A percentile compares a stretch with the other conserved stretches of the same genome.
Evolutionary conservation across 768 basidiomycete genomes (phyloP).

Genomic region (Termitomyces heimii): DNA sequence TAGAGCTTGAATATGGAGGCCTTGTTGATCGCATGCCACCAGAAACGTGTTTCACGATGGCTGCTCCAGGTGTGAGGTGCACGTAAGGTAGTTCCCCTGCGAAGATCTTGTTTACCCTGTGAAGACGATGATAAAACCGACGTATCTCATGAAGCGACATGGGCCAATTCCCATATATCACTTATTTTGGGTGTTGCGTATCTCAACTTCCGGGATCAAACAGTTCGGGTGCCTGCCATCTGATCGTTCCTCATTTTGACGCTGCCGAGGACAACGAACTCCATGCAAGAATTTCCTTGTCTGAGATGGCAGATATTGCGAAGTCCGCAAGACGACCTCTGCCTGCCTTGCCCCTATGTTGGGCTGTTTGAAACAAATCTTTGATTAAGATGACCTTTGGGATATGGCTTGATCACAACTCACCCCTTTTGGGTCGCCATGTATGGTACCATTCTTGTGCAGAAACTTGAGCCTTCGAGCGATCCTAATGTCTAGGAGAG

Average conservation of each 20-base stretch:
- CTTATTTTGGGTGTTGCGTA: not conserved
- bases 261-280: not conserved
- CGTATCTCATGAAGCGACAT: not conserved
- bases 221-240: constrained; percentile 7
- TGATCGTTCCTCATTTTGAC: not conserved
- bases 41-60: not conserved
- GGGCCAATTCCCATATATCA: not conserved
- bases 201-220: not conserved
- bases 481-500: no score
- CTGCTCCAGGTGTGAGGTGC: not conserved
- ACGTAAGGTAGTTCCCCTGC: not conserved
- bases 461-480: not conserved
- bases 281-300: constrained; percentile 1
- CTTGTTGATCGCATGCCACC: not conserved
- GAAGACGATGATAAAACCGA: no score
- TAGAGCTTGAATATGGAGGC: not conserved
- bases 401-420: not conserved
- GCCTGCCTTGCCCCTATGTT: not conserved
- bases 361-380: not conserved
- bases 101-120: not conserved
- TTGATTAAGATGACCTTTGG: not conserved
- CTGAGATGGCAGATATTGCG: not conserved
- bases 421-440: constrained; percentile 3
- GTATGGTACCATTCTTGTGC: not conserved
- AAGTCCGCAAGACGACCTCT: constrained; percentile 1